phyloP scores from a whole-genome alignment of 2,329 filamentous ascomycete genomes.

The Davidsoniella eucalypti region DNA sequence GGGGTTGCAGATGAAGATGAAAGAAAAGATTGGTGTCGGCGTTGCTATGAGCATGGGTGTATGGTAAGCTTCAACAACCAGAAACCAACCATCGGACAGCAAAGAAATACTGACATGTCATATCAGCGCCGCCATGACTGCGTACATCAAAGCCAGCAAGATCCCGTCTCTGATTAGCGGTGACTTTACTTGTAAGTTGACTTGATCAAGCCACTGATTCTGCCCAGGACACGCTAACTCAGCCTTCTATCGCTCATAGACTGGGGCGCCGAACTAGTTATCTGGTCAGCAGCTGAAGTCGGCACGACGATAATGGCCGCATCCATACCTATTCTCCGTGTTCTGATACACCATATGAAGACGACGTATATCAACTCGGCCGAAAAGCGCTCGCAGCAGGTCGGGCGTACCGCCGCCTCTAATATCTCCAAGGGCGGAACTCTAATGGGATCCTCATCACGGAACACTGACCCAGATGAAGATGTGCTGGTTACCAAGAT shows the following conservation, averaged over 20 bases:
- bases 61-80: conserved; percentile 18
- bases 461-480: background rate
- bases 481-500: conserved; percentile 7
- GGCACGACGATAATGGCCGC: conserved; percentile 15
- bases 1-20: conserved; percentile 23
- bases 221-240: background rate
- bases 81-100: background rate
- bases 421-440: background rate
- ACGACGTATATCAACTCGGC: conserved; percentile 12
- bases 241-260: conserved; percentile 5
- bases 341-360: conserved; percentile 13
- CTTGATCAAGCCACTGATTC: conserved; percentile 5
- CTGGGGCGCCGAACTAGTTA: conserved; percentile 14
- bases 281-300: conserved; percentile 15
- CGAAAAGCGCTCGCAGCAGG: conserved; percentile 7
- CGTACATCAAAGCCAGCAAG: conserved; percentile 19
- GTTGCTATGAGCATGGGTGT: conserved; percentile 28
- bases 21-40: conserved; percentile 25
- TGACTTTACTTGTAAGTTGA: conserved; percentile 14
- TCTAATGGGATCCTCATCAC: background rate
- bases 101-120: background rate
- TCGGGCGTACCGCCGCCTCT: background rate
- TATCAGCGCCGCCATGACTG: conserved; percentile 19
- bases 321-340: conserved; percentile 16
- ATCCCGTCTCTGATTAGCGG: conserved; percentile 15